Evolutionary conservation across 2,329 filamentous ascomycete genomes (phyloP), one percentile per base, ranked within the genome.

Genomic region (Claviceps sp.): DNA sequence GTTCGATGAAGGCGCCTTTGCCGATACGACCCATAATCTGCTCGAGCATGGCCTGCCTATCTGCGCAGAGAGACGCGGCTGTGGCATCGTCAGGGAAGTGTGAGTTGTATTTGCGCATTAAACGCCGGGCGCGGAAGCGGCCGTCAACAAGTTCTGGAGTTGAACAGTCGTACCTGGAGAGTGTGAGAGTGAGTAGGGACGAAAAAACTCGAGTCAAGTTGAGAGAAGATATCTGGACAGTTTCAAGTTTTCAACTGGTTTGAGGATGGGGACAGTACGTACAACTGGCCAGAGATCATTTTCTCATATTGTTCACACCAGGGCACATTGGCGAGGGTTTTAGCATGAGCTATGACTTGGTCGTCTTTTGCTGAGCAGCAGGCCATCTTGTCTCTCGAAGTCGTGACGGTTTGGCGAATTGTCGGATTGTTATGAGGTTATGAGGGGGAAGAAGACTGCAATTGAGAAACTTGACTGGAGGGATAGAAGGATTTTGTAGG

Each of bases 231-330:
- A 34, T 34, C 13, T n/a, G 17, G 22, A n/a, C 22, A 6, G 3
- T 43, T 13, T 22, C 6, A 19, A 19, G 10, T 19, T 43, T 13
- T 22, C 6, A 19, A 19, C n/a, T 19, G 10, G 16, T 19, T 24
- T 45, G 11, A 4, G 8, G 11, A 14, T 17, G 22, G 16, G 5
- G 4, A 14, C 5, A 17, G 17, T 11, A 39, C 71, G 57, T 62
- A 79, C 77, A 81, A 68, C 68, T 82, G 77, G 30, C 79, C 78
- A 0, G 77, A 82, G 47, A 83, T 77, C 78, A 83, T 82, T 59
- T 76, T 78, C 59, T 82, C 77, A 51, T 81, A 83, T 54, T 81
- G 74, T 7, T 81, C 78, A 54, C 76, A 75, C 69, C 74, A 77
- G 0, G 77, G 78, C 1, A 75, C 67, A 55, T 80, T 71, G 10